These are phyloP conservation scores for Paratrypanosoma confusum DNA, from an alignment of 208 protist genomes.

Conservation along the genomic window DNA sequence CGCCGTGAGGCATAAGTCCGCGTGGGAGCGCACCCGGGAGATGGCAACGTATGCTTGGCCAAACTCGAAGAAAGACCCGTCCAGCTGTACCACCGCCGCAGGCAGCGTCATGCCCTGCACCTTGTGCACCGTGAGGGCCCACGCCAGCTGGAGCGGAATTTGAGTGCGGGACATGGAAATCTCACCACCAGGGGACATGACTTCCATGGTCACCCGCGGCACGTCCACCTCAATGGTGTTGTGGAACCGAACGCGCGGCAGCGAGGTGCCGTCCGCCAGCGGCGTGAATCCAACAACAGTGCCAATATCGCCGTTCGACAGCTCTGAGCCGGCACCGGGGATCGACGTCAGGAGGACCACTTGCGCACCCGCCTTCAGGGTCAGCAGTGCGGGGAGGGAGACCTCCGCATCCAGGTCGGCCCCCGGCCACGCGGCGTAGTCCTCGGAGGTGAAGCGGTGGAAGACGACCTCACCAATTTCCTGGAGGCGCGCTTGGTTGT, in stretches of 20 bases:
- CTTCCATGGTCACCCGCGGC: conserved; percentile 18
- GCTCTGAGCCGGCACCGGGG: conserved; percentile 15
- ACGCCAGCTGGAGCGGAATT: conserved; percentile 78
- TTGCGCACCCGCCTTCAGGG: conserved; percentile 55
- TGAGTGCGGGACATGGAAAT: conserved; percentile 16
- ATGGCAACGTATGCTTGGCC: conserved; percentile 33
- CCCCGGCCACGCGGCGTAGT: conserved; percentile 51
- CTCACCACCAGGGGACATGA: conserved; percentile 7
- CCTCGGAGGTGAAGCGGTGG: conserved; percentile 57
- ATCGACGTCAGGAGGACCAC: conserved; percentile 55
- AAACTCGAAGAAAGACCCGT: conserved; percentile 19
- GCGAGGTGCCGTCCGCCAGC: conserved; percentile 3
- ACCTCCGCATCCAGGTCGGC: conserved; percentile 46
- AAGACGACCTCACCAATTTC: conserved; percentile 25
- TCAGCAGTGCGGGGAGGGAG: conserved; percentile 28
- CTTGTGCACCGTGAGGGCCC: conserved; percentile 82
- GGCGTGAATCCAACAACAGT: conserved; percentile 17
- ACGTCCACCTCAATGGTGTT: conserved; percentile 18
- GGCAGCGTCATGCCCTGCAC: conserved; percentile 69
- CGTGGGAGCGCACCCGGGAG: conserved; percentile 12
- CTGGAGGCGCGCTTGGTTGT: conserved; percentile 37
- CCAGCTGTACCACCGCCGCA: conserved; percentile 11
- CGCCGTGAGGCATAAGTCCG: conserved; percentile 13
- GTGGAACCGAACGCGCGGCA: conserved; percentile 33
- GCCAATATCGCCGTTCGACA: conserved; percentile 26